These are phyloP conservation scores for Nicotiana undulata DNA, from an alignment of 257 asterid genomes.

Conservation along the genomic window DNA sequence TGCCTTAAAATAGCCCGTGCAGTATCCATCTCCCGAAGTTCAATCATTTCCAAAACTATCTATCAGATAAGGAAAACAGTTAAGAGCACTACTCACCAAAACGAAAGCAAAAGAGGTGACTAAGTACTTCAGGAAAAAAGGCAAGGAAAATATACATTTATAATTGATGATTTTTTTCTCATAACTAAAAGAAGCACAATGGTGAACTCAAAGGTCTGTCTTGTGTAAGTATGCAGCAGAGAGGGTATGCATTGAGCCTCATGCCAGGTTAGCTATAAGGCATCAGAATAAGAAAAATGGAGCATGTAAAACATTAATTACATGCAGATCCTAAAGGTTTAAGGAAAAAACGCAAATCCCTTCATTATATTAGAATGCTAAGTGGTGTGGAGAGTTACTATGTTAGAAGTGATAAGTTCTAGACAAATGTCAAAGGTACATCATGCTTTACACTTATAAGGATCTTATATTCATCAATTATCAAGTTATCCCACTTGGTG, in stretches of 20 bases:
- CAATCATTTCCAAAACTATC: slow-evolving; percentile 99
- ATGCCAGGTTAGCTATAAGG: neutral
- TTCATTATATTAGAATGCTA: neutral
- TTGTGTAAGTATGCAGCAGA: neutral
- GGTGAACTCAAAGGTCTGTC: neutral
- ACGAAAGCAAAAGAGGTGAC: neutral
- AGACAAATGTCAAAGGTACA: no score
- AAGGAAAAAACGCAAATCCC: neutral
- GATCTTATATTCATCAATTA: neutral
- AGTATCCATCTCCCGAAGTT: slow-evolving; percentile 95
- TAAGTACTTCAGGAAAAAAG: neutral
- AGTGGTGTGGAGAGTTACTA: neutral
- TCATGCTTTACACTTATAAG: neutral
- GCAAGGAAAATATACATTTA: neutral
- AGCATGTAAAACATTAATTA: neutral
- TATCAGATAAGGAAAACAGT: slow-evolving; percentile 12
- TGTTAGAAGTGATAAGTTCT: no score
- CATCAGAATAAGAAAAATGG: neutral
- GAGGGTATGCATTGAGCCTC: neutral
- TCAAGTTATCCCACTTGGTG: no score
- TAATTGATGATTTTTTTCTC: neutral
- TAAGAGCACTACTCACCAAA: neutral
- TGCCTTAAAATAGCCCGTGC: slow-evolving; percentile 95
- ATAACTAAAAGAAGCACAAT: no score
- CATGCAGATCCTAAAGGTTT: neutral